Base-by-base conservation (phyloP, 2,329 filamentous ascomycete species). In the Verticillium nubilum region DNA sequence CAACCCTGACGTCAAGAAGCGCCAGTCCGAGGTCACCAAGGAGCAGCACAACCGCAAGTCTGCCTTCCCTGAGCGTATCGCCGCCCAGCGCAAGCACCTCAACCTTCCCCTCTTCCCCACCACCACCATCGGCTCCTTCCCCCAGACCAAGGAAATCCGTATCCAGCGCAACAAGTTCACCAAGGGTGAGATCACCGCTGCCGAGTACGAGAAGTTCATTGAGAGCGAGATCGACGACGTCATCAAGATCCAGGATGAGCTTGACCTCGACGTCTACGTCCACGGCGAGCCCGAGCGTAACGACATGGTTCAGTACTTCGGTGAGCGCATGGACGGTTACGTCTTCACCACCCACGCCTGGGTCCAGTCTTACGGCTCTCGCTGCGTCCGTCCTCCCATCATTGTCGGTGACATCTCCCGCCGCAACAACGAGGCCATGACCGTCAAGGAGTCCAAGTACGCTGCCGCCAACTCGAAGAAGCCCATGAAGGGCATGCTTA, bases 401-500 rank as follows among this genome's bases (percentile, higher is more conserved):
- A 91, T 99, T 72, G 95, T 98, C 70, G 95, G 95, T 80, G 95
- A 99, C 78, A 94, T 99, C 79, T 98, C 94, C 65, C 94, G 95
- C 69, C 95, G 95, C 67, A 89, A 88, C 68, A 64, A 64, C 62
- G 58, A 64, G 62, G 90, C 95, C 68, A 99, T 99, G 95, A 97
- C 95, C 62, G 95, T 99, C 80, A 99, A 99, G 90, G 95, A 99
- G 86, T 96, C 91, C 79, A 97, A 98, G 85, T 99, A 97, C 81
- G 95, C 95, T 68, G 94, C 92, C 64, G 93, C 90, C 60, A 86
- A 97, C 78, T 94, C 93, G 76, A 94, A 90, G 84, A 98, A 97
- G 87, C 93, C 95, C 80, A 98, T 99, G 95, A 99, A 99, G 91
- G 95, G 95, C 78, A 99, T 99, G 95, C 88, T 99, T 76, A 99